A percentile compares a stretch with the other conserved stretches of the same genome.
Conservation (phyloP, 495 filamentous ascomycete genomes). For the Hypoxylon trugodes region DNA sequence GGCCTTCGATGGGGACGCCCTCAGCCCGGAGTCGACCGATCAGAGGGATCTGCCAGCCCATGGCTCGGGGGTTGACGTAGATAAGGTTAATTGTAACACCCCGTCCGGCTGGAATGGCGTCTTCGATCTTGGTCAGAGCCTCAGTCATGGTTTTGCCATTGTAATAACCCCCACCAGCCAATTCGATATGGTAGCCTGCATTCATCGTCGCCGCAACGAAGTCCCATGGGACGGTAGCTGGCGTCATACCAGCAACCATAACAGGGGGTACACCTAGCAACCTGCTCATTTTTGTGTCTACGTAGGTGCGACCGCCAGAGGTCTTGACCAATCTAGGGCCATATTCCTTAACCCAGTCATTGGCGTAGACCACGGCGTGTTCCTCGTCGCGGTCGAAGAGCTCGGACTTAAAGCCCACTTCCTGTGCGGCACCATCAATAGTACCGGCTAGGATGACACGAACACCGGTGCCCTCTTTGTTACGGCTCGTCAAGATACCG, state of each 20-base stretch:
- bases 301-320: constrained; percentile 83
- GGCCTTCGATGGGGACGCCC: constrained; percentile 91
- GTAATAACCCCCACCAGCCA: constrained; percentile 92
- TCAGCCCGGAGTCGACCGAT: constrained; percentile 84
- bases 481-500: constrained; percentile 95
- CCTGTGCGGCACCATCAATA: constrained; percentile 85
- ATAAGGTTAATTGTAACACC: constrained; percentile 96
- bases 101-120: constrained; percentile 84
- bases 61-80: constrained; percentile 94
- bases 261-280: constrained; percentile 87
- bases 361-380: constrained; percentile 91
- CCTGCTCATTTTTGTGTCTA: constrained; percentile 98
- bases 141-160: constrained; percentile 89
- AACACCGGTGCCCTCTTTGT: constrained; percentile 97
- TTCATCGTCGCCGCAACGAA: constrained; percentile 94
- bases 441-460: constrained; percentile 92
- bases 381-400: constrained; percentile 94
- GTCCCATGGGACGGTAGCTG: constrained; percentile 88
- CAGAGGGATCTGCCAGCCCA: constrained; percentile 97
- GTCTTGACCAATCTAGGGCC: constrained; percentile 89
- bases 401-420: constrained; percentile 96
- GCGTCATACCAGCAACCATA: constrained; percentile 95
- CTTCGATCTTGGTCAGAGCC: constrained; percentile 89
- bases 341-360: constrained; percentile 98
- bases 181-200: constrained; percentile 88